Evolutionary conservation across 2,329 filamentous ascomycete species (phyloP).

Genomic region (Teratosphaeria viscida): DNA sequence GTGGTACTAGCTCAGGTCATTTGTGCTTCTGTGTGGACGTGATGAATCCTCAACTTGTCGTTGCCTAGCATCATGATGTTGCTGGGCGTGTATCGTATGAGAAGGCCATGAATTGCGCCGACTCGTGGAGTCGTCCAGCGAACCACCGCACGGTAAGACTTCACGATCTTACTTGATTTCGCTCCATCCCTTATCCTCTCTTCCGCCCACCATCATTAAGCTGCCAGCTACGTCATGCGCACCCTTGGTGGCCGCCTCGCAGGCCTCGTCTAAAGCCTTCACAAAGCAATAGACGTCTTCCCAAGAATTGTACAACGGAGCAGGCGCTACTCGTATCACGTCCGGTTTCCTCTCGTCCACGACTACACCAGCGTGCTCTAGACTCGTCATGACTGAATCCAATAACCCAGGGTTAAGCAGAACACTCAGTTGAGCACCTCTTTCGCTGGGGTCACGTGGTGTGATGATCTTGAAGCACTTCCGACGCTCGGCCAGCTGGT

Average conservation of each 20-base stretch:
- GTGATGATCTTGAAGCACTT: conserved; percentile 50
- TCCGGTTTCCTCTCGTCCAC: conserved; percentile 78
- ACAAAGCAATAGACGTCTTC: conserved; percentile 58
- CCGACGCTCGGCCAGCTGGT: conserved; percentile 7
- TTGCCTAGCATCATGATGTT: no score
- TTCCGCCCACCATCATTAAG: conserved; percentile 20
- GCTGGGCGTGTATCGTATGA: no score
- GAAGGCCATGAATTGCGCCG: no score
- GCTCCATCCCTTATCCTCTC: conserved; percentile 21
- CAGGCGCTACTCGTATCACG: conserved; percentile 73
- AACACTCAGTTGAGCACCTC: conserved; percentile 72
- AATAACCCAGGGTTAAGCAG: conserved; percentile 57
- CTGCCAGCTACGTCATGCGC: conserved; percentile 2
- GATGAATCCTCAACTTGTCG: no score
- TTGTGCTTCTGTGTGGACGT: no score
- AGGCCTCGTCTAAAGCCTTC: conserved; percentile 42
- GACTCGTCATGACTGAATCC: conserved; percentile 52
- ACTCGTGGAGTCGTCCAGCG: no score
- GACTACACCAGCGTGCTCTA: conserved; percentile 61
- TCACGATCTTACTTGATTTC: conserved; percentile 17
- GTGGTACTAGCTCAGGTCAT: no score
- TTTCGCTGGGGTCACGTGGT: conserved; percentile 53
- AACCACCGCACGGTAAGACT: background rate
- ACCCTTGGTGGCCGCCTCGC: conserved; percentile 26
- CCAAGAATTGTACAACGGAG: conserved; percentile 75